These are phyloP conservation scores for Blastomyces parvus DNA, from an alignment of 2,329 filamentous ascomycete species.

Conservation along the genomic window DNA sequence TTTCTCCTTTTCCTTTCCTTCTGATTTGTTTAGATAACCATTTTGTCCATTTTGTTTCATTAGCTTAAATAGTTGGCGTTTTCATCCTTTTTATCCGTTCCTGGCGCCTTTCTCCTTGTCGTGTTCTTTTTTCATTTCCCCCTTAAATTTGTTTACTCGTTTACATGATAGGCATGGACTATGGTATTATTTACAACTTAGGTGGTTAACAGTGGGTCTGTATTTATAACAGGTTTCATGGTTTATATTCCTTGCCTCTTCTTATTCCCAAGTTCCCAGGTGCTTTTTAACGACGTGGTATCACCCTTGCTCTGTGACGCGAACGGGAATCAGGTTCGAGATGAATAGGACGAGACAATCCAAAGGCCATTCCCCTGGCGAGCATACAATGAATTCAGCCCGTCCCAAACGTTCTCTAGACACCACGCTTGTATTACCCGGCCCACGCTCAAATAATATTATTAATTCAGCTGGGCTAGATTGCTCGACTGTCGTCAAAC, in stretches of 20 bases:
- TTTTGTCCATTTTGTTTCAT: neutral
- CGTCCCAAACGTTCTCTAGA: too few species aligned
- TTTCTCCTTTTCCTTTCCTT: conserved; percentile 3
- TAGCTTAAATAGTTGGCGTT: neutral
- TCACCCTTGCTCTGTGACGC: neutral
- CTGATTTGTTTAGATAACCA: neutral
- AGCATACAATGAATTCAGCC: too few species aligned
- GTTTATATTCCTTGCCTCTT: neutral
- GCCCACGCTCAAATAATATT: neutral
- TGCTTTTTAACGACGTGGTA: neutral
- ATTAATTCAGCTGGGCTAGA: neutral
- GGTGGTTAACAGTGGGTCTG: neutral
- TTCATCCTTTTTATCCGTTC: neutral
- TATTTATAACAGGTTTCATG: neutral
- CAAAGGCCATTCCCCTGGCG: too few species aligned
- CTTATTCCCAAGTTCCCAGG: neutral
- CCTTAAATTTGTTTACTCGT: neutral
- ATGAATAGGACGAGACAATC: too few species aligned
- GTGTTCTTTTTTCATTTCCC: neutral
- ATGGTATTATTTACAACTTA: neutral
- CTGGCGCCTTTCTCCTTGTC: neutral
- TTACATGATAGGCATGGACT: neutral
- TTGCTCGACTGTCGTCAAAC: neutral
- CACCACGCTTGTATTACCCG: too few species aligned
- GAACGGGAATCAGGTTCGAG: neutral